Evolutionary conservation across 2,329 filamentous ascomycete species (phyloP), one percentile per base, ranked within the genome.

Genomic region (Monosporascus sp.): DNA sequence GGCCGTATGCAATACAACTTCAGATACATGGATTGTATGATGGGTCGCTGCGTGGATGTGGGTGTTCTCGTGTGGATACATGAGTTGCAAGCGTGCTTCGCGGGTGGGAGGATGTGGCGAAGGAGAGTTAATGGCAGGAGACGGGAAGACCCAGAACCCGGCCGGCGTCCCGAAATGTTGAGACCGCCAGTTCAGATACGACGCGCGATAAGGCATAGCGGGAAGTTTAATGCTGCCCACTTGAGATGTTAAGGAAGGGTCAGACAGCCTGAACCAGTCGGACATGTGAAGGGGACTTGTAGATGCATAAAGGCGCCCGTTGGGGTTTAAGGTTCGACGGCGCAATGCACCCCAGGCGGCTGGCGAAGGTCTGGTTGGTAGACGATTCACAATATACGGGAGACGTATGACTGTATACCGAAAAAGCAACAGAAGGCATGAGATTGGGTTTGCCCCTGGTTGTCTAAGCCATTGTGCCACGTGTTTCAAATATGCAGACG

Each of bases 1-100:
- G 47, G 53, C 6, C 31, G 51, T 50, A 40, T 50, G 24, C 43
- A 46, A 24, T 46, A 46, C 17, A 46, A n/a, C 24, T 46, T 46
- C 43, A 46, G 26, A 46, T 46, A 24, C 43, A 46, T 46, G 43
- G 14, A 24, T 14, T 14, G 40, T 20, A 43, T 14, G 17, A 24
- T 18, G 43, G 24, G 9, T 6, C 24, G 43, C 22, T 15, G 26
- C 5, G 22, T 28, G 22, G 24, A 46, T 49, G 40, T 51, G 51
- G 50, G 44, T 35, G 31, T 20, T 41, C 44, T 47, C 31, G 28
- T 38, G 26, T 17, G 26, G 31, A 49, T 49, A 22, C 47, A 49
- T 49, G 28, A 17, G 31, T 35, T 35, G 11, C 31, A 35, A 14
- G 31, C 31, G 11, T 9, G 4, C 11, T 14, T 41, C 38, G 17